Evolutionary conservation across 768 basidiomycete genomes (phyloP).

Genomic region (Myochromella boudieri): DNA sequence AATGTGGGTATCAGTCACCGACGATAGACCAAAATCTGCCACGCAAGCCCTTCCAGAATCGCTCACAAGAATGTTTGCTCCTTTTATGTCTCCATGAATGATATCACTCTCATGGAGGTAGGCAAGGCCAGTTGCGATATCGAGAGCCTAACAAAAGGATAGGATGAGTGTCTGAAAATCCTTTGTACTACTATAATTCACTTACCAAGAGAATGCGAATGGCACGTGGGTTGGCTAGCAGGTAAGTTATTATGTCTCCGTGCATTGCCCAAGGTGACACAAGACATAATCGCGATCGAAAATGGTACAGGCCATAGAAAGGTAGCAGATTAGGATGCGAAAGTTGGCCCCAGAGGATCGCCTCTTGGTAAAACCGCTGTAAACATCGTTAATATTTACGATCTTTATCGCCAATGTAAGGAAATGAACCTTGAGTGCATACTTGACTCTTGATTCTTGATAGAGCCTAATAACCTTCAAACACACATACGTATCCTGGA

Average conservation of each 20-base stretch:
- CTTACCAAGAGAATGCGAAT: slow-evolving; percentile 3
- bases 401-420: background rate
- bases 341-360: slow-evolving; percentile 3
- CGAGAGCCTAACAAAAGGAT: background rate
- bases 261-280: slow-evolving; percentile 3
- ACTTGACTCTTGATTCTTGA: background rate
- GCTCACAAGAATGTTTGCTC: slow-evolving; percentile 1
- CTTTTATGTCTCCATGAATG: slow-evolving; percentile 5
- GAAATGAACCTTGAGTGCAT: background rate
- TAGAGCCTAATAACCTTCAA: background rate
- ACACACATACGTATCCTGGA: background rate
- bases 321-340: slow-evolving; percentile 5
- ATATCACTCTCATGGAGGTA: slow-evolving; percentile 3
- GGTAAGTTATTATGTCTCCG: background rate
- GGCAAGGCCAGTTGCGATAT: background rate
- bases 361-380: background rate
- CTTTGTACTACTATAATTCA: background rate
- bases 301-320: slow-evolving; percentile 1
- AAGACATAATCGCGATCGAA: background rate
- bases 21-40: slow-evolving; percentile 2
- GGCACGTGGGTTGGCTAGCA: background rate
- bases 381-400: background rate
- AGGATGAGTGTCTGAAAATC: background rate
- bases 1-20: background rate
- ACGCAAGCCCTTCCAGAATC: slow-evolving; percentile 2